These are phyloP conservation scores for Clitopilus hobsonii DNA, from an alignment of 768 basidiomycete genomes.

Conservation along the genomic window DNA sequence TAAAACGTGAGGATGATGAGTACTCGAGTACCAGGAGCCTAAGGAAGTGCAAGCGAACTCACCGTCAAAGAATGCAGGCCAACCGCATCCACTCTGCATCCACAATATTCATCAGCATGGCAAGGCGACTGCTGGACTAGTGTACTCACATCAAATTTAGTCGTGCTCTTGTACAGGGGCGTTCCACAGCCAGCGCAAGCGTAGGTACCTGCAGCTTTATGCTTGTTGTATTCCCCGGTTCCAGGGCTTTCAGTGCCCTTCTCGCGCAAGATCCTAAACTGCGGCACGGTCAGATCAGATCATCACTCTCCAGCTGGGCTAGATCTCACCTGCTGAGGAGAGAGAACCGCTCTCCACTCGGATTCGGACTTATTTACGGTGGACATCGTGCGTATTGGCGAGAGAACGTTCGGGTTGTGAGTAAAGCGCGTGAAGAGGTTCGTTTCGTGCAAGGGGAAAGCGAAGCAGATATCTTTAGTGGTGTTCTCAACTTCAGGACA, in stretches of 20 bases:
- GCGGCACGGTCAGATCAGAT: not conserved
- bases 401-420: not conserved
- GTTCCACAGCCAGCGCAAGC: conserved; percentile 75
- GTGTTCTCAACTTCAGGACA: not conserved
- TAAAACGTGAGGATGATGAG: conserved; percentile 19
- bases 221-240: conserved; percentile 78
- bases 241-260: conserved; percentile 84
- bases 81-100: conserved; percentile 78
- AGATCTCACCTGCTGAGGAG: conserved; percentile 66
- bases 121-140: not conserved
- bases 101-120: not conserved
- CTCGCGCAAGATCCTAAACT: conserved; percentile 83
- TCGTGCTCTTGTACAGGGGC: conserved; percentile 81
- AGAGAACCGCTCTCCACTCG: conserved; percentile 83
- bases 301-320: not conserved
- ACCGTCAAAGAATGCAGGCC: conserved; percentile 99
- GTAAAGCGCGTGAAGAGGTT: not conserved
- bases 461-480: not conserved
- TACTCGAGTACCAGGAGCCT: not conserved
- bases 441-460: not conserved
- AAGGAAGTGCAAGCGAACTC: conserved; percentile 6
- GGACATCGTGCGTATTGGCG: conserved; percentile 25
- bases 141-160: conserved; percentile 70
- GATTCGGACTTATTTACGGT: conserved; percentile 51
- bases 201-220: conserved; percentile 64